phyloP scores from a whole-genome alignment of 208 protist genomes.

The Perkinsela sp. region DNA sequence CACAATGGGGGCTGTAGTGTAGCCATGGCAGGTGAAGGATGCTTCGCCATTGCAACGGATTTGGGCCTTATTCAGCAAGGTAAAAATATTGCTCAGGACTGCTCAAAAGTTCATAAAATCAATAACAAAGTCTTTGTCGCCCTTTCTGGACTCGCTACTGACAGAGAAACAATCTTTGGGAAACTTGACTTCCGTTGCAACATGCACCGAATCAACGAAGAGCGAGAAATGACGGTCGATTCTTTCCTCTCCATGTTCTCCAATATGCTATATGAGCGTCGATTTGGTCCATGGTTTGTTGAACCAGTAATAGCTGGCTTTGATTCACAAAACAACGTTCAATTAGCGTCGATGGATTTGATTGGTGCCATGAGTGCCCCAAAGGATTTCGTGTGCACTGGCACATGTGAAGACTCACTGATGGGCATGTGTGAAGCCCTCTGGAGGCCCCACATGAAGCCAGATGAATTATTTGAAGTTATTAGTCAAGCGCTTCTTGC shows the following conservation, averaged over 20 bases:
- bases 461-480: constrained; percentile 88
- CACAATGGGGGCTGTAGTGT: constrained; percentile 88
- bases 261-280: constrained; percentile 62
- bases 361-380: constrained; percentile 73
- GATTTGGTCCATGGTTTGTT: constrained; percentile 92
- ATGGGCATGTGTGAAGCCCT: constrained; percentile 91
- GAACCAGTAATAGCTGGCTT: constrained; percentile 90
- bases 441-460: constrained; percentile 64
- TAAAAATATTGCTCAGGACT: constrained; percentile 78
- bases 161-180: constrained; percentile 78
- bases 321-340: constrained; percentile 71
- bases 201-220: constrained; percentile 62
- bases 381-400: constrained; percentile 84
- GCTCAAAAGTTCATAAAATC: constrained; percentile 78
- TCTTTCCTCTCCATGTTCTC: constrained; percentile 32
- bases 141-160: constrained; percentile 78
- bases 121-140: constrained; percentile 76
- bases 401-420: constrained; percentile 78
- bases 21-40: constrained; percentile 91
- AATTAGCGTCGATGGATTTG: constrained; percentile 76
- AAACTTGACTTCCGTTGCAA: constrained; percentile 55
- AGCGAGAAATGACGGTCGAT: constrained; percentile 57
- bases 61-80: constrained; percentile 75
- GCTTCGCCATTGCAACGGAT: constrained; percentile 89
- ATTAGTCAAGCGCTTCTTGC: constrained; percentile 74